Percentiles rank a stretch among this genome's conserved stretches.
Evolutionary conservation across 2,329 filamentous ascomycete genomes (phyloP).

Genomic region (Grosmannia penicillata): DNA sequence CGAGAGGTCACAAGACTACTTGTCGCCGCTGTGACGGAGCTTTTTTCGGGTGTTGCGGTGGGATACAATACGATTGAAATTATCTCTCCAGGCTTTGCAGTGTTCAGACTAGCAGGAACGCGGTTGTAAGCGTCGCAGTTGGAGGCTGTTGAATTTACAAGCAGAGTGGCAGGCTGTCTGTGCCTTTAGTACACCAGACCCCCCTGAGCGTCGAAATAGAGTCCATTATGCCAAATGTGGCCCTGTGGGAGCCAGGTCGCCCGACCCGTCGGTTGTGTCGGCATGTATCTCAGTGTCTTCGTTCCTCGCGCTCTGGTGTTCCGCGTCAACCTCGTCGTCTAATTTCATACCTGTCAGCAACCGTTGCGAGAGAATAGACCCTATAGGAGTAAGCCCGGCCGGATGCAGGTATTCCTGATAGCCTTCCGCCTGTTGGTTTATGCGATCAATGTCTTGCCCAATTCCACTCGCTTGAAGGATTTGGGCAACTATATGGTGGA

Average conservation of each 20-base stretch:
- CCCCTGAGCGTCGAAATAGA: neutral
- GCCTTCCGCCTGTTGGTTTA: neutral
- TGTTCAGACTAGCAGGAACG: no score
- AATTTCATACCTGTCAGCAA: neutral
- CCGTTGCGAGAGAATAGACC: neutral
- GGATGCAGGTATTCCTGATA: neutral
- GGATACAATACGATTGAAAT: no score
- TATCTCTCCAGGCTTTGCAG: no score
- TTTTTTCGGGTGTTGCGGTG: neutral
- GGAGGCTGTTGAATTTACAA: no score
- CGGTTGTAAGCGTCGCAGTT: no score
- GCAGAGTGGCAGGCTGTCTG: no score
- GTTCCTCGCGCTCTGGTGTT: neutral
- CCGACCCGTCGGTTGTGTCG: neutral
- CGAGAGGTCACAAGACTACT: no score
- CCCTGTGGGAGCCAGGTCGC: neutral
- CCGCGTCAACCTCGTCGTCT: neutral
- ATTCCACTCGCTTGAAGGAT: slow-evolving; percentile 5
- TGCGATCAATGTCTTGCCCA: neutral
- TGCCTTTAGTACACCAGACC: neutral
- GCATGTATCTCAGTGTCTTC: neutral
- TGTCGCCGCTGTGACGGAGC: no score
- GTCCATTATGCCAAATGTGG: neutral
- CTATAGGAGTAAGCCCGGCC: neutral
- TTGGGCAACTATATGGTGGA: neutral